phyloP scores from a whole-genome alignment of 441 rosid species.

The Corymbia citriodora region DNA sequence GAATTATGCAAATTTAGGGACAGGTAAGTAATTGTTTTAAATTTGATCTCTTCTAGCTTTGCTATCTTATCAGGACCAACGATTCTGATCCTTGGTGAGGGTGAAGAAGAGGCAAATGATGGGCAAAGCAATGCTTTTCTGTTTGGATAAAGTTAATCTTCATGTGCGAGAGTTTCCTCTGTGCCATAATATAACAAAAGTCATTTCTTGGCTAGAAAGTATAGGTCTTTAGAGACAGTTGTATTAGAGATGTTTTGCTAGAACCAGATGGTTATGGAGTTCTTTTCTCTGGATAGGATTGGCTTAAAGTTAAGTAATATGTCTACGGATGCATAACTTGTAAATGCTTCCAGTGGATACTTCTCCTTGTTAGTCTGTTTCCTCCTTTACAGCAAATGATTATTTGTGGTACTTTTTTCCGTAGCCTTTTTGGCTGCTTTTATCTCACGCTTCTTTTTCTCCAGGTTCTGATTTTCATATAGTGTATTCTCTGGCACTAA shows the following conservation, averaged over 20 bases:
- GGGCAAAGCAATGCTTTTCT: conserved; percentile 35
- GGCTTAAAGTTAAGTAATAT: background rate
- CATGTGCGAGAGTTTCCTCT: background rate
- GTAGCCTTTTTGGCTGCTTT: background rate
- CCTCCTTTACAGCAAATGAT: background rate
- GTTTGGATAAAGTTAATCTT: background rate
- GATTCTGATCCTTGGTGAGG: conserved; percentile 95
- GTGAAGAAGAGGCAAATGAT: conserved; percentile 94
- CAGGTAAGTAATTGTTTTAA: background rate
- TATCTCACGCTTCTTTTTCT: background rate
- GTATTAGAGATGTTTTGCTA: background rate
- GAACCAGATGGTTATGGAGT: background rate
- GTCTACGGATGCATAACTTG: background rate
- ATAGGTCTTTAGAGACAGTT: background rate
- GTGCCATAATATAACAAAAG: background rate
- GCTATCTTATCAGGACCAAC: conserved; percentile 97
- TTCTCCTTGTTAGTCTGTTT: background rate
- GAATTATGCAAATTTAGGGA: background rate
- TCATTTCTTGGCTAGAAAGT: background rate
- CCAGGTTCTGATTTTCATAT: background rate
- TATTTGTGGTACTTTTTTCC: background rate
- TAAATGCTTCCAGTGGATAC: background rate
- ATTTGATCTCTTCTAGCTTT: conserved; percentile 42
- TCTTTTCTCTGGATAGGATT: background rate
- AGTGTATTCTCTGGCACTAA: background rate